Percentiles rank a stretch among this genome's conserved stretches.
phyloP scores from a whole-genome alignment of 116 monocot genomes.

The Iris pallida region DNA sequence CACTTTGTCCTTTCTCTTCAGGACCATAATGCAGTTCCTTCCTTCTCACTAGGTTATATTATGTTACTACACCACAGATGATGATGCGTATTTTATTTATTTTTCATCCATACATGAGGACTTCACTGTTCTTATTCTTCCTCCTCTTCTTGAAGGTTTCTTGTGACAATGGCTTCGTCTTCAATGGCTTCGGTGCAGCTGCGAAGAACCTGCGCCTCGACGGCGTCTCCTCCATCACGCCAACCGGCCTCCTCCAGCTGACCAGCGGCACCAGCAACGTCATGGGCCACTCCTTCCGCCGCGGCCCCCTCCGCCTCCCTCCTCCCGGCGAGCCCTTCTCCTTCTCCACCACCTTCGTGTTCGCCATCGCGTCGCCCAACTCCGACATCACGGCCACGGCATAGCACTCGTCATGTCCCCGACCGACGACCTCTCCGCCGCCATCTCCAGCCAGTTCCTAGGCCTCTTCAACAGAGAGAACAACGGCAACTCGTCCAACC shows the following conservation, averaged over 20 bases:
- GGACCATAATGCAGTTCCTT: too few relatives aligned
- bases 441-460: slow-evolving; percentile 20
- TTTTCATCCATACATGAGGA: background rate
- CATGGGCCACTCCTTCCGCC: slow-evolving; percentile 22
- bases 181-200: slow-evolving; percentile 12
- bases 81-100: too few relatives aligned
- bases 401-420: slow-evolving; percentile 15
- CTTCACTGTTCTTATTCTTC: background rate
- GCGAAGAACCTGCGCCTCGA: slow-evolving; percentile 7
- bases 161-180: slow-evolving; percentile 1
- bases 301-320: slow-evolving; percentile 12
- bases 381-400: slow-evolving; percentile 20
- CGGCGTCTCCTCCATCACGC: slow-evolving; percentile 2
- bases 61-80: too few relatives aligned
- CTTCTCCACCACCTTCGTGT: slow-evolving; percentile 29
- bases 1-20: too few relatives aligned
- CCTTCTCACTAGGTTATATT: too few relatives aligned
- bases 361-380: slow-evolving; percentile 12
- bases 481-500: slow-evolving; percentile 32
- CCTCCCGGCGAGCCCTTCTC: slow-evolving; percentile 1
- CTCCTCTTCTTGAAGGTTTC: background rate
- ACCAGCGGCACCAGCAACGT: slow-evolving; percentile 10
- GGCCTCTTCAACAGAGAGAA: slow-evolving; percentile 22
- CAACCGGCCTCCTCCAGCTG: slow-evolving; percentile 17
- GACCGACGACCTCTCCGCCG: background rate